phyloP scores from a whole-genome alignment of 2,329 filamentous ascomycete species.

The Onygenales sp. region DNA sequence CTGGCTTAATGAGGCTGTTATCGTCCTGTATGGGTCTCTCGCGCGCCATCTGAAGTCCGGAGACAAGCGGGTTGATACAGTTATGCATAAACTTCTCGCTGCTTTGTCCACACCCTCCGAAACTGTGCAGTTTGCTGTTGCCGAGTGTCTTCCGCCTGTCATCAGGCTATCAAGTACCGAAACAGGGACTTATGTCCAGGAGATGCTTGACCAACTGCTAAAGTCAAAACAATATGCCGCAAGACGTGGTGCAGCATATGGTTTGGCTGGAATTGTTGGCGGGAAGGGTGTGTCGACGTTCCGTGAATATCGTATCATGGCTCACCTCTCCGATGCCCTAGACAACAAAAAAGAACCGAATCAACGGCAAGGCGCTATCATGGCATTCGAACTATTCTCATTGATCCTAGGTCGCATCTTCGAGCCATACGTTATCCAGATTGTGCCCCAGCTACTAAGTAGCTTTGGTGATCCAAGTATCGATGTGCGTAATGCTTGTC shows the following conservation, averaged over 20 bases:
- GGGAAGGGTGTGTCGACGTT: constrained; percentile 78
- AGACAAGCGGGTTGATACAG: constrained; percentile 79
- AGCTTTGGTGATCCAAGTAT: constrained; percentile 82
- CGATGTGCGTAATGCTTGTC: constrained; percentile 84
- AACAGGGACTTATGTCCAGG: constrained; percentile 67
- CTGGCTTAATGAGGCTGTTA: constrained; percentile 89
- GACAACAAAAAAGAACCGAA: constrained; percentile 93
- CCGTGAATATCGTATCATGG: constrained; percentile 77
- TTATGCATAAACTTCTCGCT: constrained; percentile 74
- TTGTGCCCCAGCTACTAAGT: constrained; percentile 79
- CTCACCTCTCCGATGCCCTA: constrained; percentile 66
- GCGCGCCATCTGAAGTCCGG: constrained; percentile 76
- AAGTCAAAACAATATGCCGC: constrained; percentile 85
- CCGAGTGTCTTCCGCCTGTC: constrained; percentile 87
- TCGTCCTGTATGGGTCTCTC: constrained; percentile 92
- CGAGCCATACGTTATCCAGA: constrained; percentile 92
- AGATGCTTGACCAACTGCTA: constrained; percentile 72
- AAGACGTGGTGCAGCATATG: constrained; percentile 88
- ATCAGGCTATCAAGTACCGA: constrained; percentile 71
- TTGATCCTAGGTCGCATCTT: constrained; percentile 79
- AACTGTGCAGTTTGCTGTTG: constrained; percentile 91
- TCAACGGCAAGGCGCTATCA: constrained; percentile 76
- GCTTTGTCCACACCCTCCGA: constrained; percentile 93
- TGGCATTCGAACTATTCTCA: constrained; percentile 86
- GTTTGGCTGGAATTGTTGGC: constrained; percentile 77